These are phyloP conservation scores for Leccinum ochraceum DNA, from an alignment of 768 basidiomycete species.

Conservation along the genomic window DNA sequence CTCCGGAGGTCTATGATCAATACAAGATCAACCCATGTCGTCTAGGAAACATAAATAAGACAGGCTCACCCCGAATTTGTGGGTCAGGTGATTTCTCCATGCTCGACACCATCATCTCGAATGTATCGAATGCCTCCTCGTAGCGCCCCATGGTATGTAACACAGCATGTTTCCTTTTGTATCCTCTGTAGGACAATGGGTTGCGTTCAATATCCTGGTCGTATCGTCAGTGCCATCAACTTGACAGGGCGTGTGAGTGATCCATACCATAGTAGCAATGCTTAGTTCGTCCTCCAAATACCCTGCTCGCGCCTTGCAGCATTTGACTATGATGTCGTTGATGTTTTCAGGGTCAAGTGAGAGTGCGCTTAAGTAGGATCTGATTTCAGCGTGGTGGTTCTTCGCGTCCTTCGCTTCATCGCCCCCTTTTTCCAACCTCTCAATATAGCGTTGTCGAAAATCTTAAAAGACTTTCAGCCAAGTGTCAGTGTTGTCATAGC, in stretches of 20 bases:
- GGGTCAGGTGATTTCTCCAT: not conserved
- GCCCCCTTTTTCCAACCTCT: not conserved
- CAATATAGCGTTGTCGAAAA: not conserved
- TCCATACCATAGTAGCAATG: slow-evolving; percentile 2
- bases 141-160: not conserved
- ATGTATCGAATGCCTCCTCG: not conserved
- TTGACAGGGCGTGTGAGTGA: not conserved
- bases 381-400: not conserved
- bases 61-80: not conserved
- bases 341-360: not conserved
- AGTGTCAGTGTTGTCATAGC: too few species aligned
- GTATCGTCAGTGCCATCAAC: not conserved
- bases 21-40: not conserved
- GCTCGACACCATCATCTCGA: not conserved
- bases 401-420: not conserved
- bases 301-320: not conserved
- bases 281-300: not conserved
- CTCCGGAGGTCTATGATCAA: not conserved
- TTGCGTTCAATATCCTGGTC: not conserved
- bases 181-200: not conserved
- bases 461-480: not conserved
- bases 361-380: not conserved
- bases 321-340: not conserved
- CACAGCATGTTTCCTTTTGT: not conserved
- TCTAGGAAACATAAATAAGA: too few species aligned